Conservation (phyloP, 164 flowering plant genomes). For the Vitis cinerea region DNA sequence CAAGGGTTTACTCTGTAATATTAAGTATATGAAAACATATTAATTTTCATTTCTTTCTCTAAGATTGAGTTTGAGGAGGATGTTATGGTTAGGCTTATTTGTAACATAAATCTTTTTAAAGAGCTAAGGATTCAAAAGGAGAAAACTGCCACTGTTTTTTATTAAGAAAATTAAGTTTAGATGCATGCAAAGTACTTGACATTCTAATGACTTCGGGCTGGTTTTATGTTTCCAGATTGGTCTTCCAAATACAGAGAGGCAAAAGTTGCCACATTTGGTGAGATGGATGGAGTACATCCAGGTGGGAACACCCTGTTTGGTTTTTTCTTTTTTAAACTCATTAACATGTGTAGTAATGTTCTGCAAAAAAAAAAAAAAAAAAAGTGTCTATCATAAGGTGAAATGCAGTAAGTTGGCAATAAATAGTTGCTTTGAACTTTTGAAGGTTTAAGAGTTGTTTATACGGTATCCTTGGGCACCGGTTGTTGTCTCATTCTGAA, state of each 20-base stretch:
- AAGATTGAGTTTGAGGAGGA: too few relatives aligned
- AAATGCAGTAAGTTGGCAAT: too few relatives aligned
- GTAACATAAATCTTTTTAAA: too few relatives aligned
- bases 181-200: background rate
- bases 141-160: background rate
- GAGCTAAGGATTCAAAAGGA: background rate
- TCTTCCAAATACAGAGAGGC: constrained; percentile 49
- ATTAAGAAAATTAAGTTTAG: background rate
- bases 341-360: background rate
- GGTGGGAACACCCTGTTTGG: constrained; percentile 34
- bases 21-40: too few relatives aligned
- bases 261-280: constrained; percentile 60
- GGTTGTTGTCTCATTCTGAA: too few relatives aligned
- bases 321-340: background rate
- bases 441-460: too few relatives aligned
- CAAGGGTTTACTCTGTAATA: too few relatives aligned
- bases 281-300: constrained; percentile 95
- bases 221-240: constrained; percentile 39
- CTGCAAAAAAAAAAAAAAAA: background rate
- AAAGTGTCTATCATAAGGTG: too few relatives aligned
- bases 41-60: too few relatives aligned
- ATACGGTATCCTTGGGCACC: too few relatives aligned
- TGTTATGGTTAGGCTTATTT: too few relatives aligned
- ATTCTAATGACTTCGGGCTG: constrained; percentile 8
- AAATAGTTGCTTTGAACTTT: too few relatives aligned